These are phyloP conservation scores for Imleria badia DNA, from an alignment of 768 basidiomycete genomes.

Conservation along the genomic window DNA sequence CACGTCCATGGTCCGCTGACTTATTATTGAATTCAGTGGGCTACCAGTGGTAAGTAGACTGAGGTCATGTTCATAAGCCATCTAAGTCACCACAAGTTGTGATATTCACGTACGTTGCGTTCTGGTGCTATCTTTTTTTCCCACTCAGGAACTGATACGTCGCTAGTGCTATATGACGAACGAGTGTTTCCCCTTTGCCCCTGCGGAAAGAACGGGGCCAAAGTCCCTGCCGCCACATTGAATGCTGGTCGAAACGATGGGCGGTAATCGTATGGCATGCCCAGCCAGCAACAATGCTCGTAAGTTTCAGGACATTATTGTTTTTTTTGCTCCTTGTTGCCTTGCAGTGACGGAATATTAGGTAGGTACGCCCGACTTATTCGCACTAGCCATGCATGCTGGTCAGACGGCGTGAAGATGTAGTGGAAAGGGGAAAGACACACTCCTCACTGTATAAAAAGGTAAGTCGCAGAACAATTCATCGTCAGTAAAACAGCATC, in stretches of 20 bases:
- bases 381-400: not conserved
- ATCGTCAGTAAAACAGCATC: not conserved
- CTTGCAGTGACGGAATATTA: not conserved
- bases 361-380: not conserved
- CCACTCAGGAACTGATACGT: not conserved
- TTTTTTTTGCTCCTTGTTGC: not conserved
- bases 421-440: not conserved
- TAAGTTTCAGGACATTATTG: not conserved
- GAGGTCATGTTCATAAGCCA: not conserved
- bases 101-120: not conserved
- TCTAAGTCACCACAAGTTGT: too few species aligned
- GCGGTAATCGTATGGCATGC: not conserved
- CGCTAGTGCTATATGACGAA: not conserved
- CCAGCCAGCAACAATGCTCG: not conserved
- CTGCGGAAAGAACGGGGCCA: not conserved
- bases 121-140: too few species aligned
- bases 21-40: not conserved
- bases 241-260: not conserved
- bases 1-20: too few species aligned
- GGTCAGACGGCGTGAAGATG: not conserved
- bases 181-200: not conserved
- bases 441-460: slow-evolving; percentile 11
- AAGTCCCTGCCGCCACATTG: not conserved
- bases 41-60: not conserved
- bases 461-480: not conserved